Conservation (phyloP, 2,329 filamentous ascomycete genomes). For the Triangularia setosa region DNA sequence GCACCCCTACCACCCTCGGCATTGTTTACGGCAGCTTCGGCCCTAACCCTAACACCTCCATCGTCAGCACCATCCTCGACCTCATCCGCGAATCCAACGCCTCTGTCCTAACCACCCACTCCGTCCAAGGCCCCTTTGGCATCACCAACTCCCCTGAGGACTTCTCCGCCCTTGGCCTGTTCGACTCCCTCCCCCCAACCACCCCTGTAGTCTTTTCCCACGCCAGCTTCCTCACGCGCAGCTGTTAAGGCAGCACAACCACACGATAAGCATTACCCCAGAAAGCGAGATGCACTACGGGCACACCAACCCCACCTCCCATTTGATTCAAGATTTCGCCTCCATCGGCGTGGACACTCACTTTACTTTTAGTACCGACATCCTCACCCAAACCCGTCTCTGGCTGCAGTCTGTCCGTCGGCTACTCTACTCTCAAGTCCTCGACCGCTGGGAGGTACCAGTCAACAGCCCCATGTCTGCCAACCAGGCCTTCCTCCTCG, state of each 20-base stretch:
- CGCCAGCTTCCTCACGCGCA: slow-evolving; percentile 41
- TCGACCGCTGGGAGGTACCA: slow-evolving; percentile 42
- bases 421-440: slow-evolving; percentile 35
- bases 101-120: slow-evolving; percentile 45
- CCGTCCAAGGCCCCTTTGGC: slow-evolving; percentile 38
- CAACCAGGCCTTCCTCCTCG: slow-evolving; percentile 52
- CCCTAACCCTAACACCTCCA: slow-evolving; percentile 25
- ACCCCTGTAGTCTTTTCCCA: slow-evolving; percentile 52
- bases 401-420: slow-evolving; percentile 48
- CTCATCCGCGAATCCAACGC: slow-evolving; percentile 37
- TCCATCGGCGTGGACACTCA: slow-evolving; percentile 53
- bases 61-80: slow-evolving; percentile 31
- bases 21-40: slow-evolving; percentile 41
- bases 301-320: slow-evolving; percentile 43
- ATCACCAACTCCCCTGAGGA: slow-evolving; percentile 38
- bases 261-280: slow-evolving; percentile 54
- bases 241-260: slow-evolving; percentile 46
- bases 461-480: slow-evolving; percentile 48
- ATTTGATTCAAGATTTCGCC: slow-evolving; percentile 47
- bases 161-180: slow-evolving; percentile 31
- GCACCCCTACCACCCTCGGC: slow-evolving; percentile 34
- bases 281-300: slow-evolving; percentile 59
- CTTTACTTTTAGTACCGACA: slow-evolving; percentile 48
- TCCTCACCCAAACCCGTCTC: slow-evolving; percentile 49
- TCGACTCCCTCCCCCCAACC: slow-evolving; percentile 37